These are phyloP conservation scores for Moricandia arvensis DNA, from an alignment of 345 rosid genomes.

Conservation along the genomic window DNA sequence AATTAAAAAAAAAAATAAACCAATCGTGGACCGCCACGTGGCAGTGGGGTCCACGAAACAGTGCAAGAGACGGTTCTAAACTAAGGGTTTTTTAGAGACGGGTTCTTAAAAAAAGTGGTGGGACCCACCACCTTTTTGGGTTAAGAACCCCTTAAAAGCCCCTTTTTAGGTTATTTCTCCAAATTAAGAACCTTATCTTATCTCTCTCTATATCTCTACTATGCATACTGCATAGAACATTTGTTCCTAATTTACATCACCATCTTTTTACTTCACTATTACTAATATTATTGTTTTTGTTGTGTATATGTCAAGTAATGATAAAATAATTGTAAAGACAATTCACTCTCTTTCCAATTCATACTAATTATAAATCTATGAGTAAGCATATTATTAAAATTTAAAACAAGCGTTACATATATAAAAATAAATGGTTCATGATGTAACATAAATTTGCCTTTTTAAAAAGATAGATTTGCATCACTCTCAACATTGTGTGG, in stretches of 20 bases:
- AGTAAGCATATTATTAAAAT: not conserved
- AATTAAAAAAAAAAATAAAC: no score
- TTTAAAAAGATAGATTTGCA: slow-evolving; percentile 15
- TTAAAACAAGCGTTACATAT: not conserved
- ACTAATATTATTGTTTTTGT: not conserved
- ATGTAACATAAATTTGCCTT: slow-evolving; percentile 8
- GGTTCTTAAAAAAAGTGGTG: no score
- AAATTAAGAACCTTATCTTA: slow-evolving; percentile 20
- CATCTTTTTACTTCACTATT: not conserved
- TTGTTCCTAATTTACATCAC: slow-evolving; percentile 8
- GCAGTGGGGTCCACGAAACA: no score
- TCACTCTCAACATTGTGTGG: slow-evolving; percentile 22
- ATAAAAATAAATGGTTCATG: not conserved
- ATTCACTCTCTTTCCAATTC: slow-evolving; percentile 12
- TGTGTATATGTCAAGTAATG: slow-evolving; percentile 4
- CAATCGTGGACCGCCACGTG: no score
- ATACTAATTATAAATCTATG: not conserved
- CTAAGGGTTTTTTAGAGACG: no score
- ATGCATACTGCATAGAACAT: not conserved
- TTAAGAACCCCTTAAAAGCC: no score
- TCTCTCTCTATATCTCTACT: slow-evolving; percentile 1
- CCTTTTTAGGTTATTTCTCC: slow-evolving; percentile 13
- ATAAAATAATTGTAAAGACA: not conserved
- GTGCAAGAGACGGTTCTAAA: no score
- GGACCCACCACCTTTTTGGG: no score